Percentiles rank a stretch among this genome's conserved stretches.
Evolutionary conservation across 495 filamentous ascomycete genomes (phyloP).

Genomic region (Daldinia vernicosa): DNA sequence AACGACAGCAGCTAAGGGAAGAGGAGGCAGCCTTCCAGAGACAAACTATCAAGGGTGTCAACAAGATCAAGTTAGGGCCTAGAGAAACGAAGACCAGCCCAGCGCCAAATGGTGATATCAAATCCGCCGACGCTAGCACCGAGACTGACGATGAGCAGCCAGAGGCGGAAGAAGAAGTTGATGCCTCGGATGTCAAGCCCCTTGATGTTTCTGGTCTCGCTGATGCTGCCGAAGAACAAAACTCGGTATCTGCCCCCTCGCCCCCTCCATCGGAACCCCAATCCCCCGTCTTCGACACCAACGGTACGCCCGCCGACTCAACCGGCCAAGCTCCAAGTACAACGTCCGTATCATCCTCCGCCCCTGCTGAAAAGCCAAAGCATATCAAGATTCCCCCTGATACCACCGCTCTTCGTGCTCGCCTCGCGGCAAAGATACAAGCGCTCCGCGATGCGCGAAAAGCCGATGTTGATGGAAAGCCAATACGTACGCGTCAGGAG

Average conservation of each 20-base stretch:
- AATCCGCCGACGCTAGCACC: conserved; percentile 49
- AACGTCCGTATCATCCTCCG: conserved; percentile 76
- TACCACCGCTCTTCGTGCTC: conserved; percentile 73
- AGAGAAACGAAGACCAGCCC: conserved; percentile 35
- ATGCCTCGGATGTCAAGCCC: conserved; percentile 48
- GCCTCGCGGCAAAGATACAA: conserved; percentile 81
- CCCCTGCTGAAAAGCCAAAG: conserved; percentile 65
- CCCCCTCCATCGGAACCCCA: conserved; percentile 61
- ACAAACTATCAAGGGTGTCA: conserved; percentile 48
- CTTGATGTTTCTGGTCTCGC: conserved; percentile 59
- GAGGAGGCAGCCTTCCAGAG: conserved; percentile 54
- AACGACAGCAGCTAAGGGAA: conserved; percentile 45
- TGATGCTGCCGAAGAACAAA: conserved; percentile 50
- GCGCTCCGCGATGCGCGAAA: conserved; percentile 82
- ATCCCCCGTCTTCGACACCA: conserved; percentile 72
- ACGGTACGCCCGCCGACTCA: conserved; percentile 53
- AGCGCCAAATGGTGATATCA: conserved; percentile 27
- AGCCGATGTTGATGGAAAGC: conserved; percentile 82
- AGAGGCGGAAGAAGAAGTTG: conserved; percentile 49
- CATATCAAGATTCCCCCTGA: conserved; percentile 66
- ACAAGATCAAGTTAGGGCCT: conserved; percentile 45
- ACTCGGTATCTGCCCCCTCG: conserved; percentile 56
- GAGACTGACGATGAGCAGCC: conserved; percentile 46
- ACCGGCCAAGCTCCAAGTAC: conserved; percentile 62
- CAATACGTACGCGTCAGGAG: conserved; percentile 83